These are phyloP conservation scores for Eucalyptus polyanthemos DNA, from an alignment of 345 rosid genomes.

Conservation along the genomic window DNA sequence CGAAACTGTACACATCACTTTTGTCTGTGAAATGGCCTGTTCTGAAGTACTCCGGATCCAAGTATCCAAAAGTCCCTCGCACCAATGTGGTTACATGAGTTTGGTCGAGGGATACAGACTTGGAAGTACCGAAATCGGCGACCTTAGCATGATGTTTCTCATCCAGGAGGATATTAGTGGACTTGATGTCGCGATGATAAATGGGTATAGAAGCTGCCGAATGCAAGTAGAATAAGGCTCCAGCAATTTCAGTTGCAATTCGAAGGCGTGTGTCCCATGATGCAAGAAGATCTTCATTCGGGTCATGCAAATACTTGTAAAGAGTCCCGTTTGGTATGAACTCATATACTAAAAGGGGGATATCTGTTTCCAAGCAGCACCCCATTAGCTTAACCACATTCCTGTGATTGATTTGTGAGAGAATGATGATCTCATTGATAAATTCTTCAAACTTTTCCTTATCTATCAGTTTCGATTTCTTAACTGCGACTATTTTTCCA, in stretches of 20 bases:
- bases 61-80: neutral
- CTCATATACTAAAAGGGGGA: neutral
- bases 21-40: neutral
- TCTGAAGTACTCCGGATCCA: neutral
- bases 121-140: neutral
- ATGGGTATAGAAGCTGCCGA: neutral
- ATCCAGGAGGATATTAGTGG: neutral
- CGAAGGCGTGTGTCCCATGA: neutral
- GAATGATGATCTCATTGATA: too few relatives aligned
- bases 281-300: too few relatives aligned
- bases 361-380: neutral
- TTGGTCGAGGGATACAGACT: neutral
- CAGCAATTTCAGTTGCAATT: neutral
- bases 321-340: neutral
- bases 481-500: neutral
- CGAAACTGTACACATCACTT: neutral
- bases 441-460: too few relatives aligned
- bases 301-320: too few relatives aligned
- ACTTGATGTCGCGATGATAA: neutral
- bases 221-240: neutral
- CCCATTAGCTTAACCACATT: neutral
- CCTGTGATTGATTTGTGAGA: too few relatives aligned
- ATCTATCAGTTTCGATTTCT: neutral
- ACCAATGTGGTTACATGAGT: neutral
- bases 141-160: neutral